Evolutionary conservation across 148 eudicot species (phyloP).

Genomic region (Rheum nobile): DNA sequence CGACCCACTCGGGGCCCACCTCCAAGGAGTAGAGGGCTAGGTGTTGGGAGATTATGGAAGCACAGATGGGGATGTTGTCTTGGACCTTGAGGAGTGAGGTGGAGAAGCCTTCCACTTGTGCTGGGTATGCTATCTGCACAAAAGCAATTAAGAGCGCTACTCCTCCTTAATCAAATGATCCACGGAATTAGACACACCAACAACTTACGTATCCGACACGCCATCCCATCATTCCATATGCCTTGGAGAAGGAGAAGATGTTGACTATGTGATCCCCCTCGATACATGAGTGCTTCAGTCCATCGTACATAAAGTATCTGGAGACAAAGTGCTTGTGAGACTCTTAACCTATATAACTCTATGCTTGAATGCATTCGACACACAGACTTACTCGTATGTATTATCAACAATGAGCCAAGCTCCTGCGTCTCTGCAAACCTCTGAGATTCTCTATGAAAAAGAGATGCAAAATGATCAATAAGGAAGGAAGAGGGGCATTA

Average conservation of each 20-base stretch:
- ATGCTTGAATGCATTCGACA: no score
- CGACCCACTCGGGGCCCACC: constrained; percentile 76
- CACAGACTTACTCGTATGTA: constrained; percentile 99
- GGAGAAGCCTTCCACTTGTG: constrained; percentile 52
- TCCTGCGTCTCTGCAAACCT: constrained; percentile 72
- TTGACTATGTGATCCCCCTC: constrained; percentile 88
- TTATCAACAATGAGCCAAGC: constrained; percentile 98
- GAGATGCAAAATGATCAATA: no score
- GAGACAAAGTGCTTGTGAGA: no score
- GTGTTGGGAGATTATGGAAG: constrained; percentile 69
- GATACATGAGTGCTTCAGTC: constrained; percentile 71
- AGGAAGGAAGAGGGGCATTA: no score
- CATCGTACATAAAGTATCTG: constrained; percentile 98
- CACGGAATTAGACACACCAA: no score
- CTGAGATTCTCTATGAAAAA: constrained; percentile 96
- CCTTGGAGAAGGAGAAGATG: constrained; percentile 93
- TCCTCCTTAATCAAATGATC: no score
- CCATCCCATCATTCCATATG: constrained; percentile 99
- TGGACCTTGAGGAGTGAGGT: constrained; percentile 77
- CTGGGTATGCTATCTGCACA: constrained; percentile 89
- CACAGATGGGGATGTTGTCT: constrained; percentile 93
- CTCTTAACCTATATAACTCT: no score
- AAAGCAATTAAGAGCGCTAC: no score
- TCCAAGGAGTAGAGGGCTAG: constrained; percentile 69
- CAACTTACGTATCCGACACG: constrained; percentile 99